A percentile compares a stretch with the other conserved stretches of the same genome.
phyloP scores from a whole-genome alignment of 208 protist genomes.

The Leishmania tarentolae region DNA sequence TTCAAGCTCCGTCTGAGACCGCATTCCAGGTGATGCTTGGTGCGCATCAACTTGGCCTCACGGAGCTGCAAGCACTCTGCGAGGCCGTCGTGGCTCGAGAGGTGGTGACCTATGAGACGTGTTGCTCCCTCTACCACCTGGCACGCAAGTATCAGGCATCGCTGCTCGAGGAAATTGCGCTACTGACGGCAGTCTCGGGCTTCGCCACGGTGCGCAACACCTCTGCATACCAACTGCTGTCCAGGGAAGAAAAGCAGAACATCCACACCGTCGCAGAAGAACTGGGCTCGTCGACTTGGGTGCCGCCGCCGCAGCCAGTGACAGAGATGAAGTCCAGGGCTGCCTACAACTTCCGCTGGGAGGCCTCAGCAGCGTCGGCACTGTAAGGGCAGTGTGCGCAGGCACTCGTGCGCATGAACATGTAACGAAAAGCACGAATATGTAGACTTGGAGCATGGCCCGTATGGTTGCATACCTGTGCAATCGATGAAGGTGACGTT shows the following conservation, averaged over 20 bases:
- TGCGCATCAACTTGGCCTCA: conserved; percentile 55
- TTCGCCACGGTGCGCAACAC: conserved; percentile 63
- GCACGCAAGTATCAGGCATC: conserved; percentile 64
- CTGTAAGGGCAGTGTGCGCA: neutral
- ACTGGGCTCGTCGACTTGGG: conserved; percentile 63
- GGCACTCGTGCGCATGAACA: neutral
- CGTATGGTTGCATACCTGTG: neutral
- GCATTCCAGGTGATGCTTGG: conserved; percentile 75
- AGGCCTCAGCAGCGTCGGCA: conserved; percentile 9
- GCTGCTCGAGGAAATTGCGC: conserved; percentile 74
- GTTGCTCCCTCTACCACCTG: conserved; percentile 75
- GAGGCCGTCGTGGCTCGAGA: conserved; percentile 77
- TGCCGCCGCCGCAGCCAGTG: conserved; percentile 50
- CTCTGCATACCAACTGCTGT: conserved; percentile 43
- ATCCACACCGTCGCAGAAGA: conserved; percentile 73
- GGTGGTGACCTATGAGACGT: conserved; percentile 83
- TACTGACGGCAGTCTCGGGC: conserved; percentile 74
- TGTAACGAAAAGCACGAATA: neutral
- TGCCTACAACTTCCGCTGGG: conserved; percentile 58
- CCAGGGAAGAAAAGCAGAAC: conserved; percentile 46
- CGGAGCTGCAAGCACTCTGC: conserved; percentile 68
- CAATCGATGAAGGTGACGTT: neutral
- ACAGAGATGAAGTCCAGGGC: conserved; percentile 54
- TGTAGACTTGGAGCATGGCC: neutral
- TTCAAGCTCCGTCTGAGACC: conserved; percentile 47